phyloP scores from a whole-genome alignment of 176 grass and related monocot genomes.

The Areca catechu region DNA sequence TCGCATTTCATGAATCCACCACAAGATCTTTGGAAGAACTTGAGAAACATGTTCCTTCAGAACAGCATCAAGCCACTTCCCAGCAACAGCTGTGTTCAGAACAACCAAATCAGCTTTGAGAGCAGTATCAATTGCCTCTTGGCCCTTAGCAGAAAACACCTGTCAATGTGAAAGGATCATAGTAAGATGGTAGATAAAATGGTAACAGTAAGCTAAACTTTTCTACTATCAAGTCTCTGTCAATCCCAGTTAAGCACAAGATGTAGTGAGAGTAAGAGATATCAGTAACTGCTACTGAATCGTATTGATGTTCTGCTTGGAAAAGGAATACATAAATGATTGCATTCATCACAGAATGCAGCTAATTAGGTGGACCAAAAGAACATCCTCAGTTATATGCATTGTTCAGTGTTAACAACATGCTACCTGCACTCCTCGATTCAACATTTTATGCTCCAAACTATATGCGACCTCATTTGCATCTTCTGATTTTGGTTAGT shows the following conservation, averaged over 20 bases:
- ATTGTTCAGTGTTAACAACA: no score
- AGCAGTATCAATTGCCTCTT: slow-evolving; percentile 61
- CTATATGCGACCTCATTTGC: slow-evolving; percentile 58
- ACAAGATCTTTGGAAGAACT: slow-evolving; percentile 89
- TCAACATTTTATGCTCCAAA: slow-evolving; percentile 90
- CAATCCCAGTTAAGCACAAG: no score
- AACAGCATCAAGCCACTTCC: slow-evolving; percentile 89
- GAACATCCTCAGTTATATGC: no score
- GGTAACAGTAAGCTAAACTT: no score
- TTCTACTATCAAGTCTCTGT: no score
- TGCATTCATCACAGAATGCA: no score
- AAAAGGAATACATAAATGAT: no score
- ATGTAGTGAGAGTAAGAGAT: no score
- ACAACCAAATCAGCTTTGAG: slow-evolving; percentile 74
- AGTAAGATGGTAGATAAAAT: background rate
- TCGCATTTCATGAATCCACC: slow-evolving; percentile 99
- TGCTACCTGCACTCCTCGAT: slow-evolving; percentile 63
- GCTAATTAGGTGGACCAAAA: no score
- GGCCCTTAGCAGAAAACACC: slow-evolving; percentile 62
- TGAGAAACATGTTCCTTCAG: slow-evolving; percentile 56
- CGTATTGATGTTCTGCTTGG: no score
- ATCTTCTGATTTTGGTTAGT: slow-evolving; percentile 70
- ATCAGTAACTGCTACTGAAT: no score
- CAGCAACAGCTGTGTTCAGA: slow-evolving; percentile 92
- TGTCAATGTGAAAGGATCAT: slow-evolving; percentile 21